Conservation (phyloP, 2,329 filamentous ascomycete genomes). For the Claviceps sp. region DNA sequence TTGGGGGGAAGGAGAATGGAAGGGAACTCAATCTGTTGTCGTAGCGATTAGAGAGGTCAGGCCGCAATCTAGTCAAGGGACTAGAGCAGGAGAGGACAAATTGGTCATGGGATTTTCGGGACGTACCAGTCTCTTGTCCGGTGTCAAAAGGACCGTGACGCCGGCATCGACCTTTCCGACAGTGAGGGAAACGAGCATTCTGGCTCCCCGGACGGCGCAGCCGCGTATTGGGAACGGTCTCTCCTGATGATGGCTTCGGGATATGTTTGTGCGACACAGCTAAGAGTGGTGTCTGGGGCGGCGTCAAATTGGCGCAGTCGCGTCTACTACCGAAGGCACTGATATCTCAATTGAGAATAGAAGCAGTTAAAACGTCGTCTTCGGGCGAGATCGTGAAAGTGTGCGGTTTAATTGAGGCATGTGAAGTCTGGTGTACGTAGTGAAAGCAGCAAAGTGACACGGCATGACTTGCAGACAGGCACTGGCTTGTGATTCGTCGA, state of each 20-base stretch:
- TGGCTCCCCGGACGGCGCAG: neutral
- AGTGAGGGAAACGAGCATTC: constrained; percentile 91
- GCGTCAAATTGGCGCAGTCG: neutral
- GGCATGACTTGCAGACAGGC: neutral
- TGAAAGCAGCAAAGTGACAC: neutral
- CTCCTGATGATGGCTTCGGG: neutral
- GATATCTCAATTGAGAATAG: neutral
- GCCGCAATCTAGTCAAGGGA: too few species aligned
- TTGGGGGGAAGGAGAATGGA: constrained; percentile 92
- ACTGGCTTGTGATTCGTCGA: neutral
- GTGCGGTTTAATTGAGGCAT: neutral
- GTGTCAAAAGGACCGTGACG: constrained; percentile 89
- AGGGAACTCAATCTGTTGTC: constrained; percentile 85
- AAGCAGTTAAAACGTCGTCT: too few species aligned
- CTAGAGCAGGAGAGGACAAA: too few species aligned
- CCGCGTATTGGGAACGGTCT: neutral
- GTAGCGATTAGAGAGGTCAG: neutral
- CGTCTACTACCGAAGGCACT: neutral
- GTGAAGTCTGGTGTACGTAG: neutral
- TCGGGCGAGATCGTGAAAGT: neutral
- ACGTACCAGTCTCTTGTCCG: constrained; percentile 81
- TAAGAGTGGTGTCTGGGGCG: neutral
- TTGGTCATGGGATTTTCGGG: constrained; percentile 6
- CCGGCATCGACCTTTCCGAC: constrained; percentile 99
- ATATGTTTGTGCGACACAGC: neutral